These are phyloP conservation scores for Chaetomium sp. DNA, from an alignment of 2,329 filamentous ascomycete species.

Conservation along the genomic window DNA sequence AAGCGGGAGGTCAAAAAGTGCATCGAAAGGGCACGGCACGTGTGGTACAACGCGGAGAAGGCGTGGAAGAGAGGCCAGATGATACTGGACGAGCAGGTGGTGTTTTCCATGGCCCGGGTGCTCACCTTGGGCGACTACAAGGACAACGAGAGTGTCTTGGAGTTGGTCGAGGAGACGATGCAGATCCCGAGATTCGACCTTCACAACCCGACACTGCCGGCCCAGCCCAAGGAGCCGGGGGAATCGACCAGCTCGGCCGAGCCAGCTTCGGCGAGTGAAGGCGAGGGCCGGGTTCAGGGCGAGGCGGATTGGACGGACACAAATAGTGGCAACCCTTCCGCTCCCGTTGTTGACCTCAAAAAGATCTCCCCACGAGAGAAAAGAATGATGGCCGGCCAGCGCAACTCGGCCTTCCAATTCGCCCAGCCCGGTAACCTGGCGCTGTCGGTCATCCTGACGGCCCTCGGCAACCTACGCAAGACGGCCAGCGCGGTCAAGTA, in stretches of 20 bases:
- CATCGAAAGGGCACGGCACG: conserved; percentile 59
- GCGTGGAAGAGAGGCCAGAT: conserved; percentile 69
- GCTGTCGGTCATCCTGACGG: conserved; percentile 63
- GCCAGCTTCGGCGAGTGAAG: not conserved
- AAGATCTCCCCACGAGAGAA: no score
- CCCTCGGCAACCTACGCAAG: conserved; percentile 54
- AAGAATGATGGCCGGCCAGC: no score
- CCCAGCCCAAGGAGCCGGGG: not conserved
- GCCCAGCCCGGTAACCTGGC: conserved; percentile 47
- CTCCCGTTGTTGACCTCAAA: no score
- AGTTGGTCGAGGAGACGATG: conserved; percentile 76
- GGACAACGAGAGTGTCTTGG: conserved; percentile 66
- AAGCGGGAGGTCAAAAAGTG: conserved; percentile 35
- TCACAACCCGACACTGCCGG: conserved; percentile 21
- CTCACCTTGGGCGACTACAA: conserved; percentile 58
- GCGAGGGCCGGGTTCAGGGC: conserved; percentile 7
- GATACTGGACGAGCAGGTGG: conserved; percentile 68
- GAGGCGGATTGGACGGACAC: no score
- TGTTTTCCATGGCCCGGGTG: conserved; percentile 73
- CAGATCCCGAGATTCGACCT: conserved; percentile 54
- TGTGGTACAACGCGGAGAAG: conserved; percentile 77
- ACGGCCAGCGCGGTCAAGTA: conserved; percentile 63
- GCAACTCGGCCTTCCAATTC: conserved; percentile 22
- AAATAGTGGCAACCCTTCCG: no score
- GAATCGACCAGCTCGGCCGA: not conserved